Percentiles rank a stretch among this genome's conserved stretches.
Conservation (phyloP, 208 protist genomes). For the Leptomonas pyrrhocoris region DNA sequence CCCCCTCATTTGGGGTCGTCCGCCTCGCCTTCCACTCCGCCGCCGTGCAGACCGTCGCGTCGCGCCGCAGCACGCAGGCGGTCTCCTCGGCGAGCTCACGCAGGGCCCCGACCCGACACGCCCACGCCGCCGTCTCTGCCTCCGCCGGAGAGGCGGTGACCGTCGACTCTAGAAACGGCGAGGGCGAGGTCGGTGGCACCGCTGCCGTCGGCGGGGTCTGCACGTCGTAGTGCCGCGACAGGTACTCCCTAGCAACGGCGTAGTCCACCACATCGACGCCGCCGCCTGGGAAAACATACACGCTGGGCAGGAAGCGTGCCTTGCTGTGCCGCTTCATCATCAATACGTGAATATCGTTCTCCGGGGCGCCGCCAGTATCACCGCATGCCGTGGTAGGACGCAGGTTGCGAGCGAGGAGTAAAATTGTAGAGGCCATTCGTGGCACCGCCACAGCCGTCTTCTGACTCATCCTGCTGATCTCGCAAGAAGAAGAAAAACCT, state of each 20-base stretch:
- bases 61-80: conserved; percentile 37
- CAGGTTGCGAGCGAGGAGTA: conserved; percentile 36
- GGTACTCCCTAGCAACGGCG: conserved; percentile 9
- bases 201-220: background rate
- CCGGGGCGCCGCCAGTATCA: background rate
- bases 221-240: conserved; percentile 2
- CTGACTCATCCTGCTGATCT: conserved; percentile 3
- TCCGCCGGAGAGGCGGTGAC: background rate
- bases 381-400: background rate
- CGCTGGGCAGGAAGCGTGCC: conserved; percentile 61
- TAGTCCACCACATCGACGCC: conserved; percentile 46
- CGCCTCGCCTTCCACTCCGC: conserved; percentile 13
- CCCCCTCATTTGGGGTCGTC: background rate
- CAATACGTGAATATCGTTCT: conserved; percentile 50
- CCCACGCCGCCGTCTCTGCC: conserved; percentile 26
- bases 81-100: conserved; percentile 65
- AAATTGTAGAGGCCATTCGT: conserved; percentile 46
- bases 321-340: conserved; percentile 64
- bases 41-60: conserved; percentile 20
- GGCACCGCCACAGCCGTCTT: conserved; percentile 27
- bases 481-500: no score
- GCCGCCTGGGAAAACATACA: conserved; percentile 67
- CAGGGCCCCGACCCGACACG: conserved; percentile 40
- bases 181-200: background rate
- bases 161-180: conserved; percentile 22